Base-by-base conservation (phyloP, 352 stramenopile genomes). In the Phytophthora citricola region DNA sequence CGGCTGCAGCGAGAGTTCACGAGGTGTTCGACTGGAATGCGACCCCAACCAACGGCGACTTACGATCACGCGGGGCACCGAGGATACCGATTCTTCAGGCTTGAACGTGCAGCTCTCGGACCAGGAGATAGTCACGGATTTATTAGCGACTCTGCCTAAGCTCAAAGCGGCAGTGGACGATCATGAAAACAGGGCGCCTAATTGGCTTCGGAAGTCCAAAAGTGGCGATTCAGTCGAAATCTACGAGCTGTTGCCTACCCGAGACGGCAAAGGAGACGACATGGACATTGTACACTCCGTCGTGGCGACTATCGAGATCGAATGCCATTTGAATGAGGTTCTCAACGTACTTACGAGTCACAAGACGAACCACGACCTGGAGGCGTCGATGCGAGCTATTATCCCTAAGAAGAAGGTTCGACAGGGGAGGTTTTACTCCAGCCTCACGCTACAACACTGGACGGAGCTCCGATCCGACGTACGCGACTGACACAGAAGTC, bases 261-360 rank as follows among this genome's bases (percentile, higher is more conserved):
- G 56, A 11, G 59, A 71, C 22, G 66, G 65, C 41, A 63, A 66
- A 40, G 70, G 66, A 22, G 75, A 79, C 55, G 80, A 86, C 43
- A 75, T 84, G 66, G 76, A 90, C 54, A 52, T 90, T 41, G 76
- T 80, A 3, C 71, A 90, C 52, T 79, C 78, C 0, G 45, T 88
- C 14, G 58, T 88, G 29, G 74, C 75, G 43, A 78, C 74, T 39
- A 82, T 72, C 12, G 76, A 87, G 54, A 75, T 90, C 9, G 58
- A 73, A 9, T 88, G 78, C 49, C 78, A 88, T 56, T 41, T 90
- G n/a, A 88, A 88, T 41, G 81, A 90, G 29, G 77, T 90, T 27
- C 52, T 90, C 11, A 90, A 86, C 20, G 77, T 88, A 7, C 66
- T 91, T 3, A 78, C 74, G 4, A 75, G 71, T n/a, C 76, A 71